Evolutionary conservation across 202 grass and related monocot genomes (phyloP).

Genomic region (Zoysia matrella): DNA sequence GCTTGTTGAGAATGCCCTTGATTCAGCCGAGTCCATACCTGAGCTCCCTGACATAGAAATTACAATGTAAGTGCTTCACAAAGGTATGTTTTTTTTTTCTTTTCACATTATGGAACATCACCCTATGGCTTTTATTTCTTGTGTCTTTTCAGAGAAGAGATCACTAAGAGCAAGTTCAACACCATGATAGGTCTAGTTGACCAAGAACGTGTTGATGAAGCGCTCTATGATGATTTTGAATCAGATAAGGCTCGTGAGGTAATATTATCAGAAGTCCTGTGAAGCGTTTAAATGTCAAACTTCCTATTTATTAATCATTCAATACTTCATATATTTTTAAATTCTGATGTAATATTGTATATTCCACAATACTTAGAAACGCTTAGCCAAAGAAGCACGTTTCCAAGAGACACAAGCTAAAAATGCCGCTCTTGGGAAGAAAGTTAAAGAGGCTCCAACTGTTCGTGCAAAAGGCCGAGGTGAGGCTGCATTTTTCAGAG

Average conservation of each 20-base stretch:
- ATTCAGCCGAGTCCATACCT: slow-evolving; percentile 95
- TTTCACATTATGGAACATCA: slow-evolving; percentile 15
- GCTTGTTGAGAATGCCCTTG: slow-evolving; percentile 95
- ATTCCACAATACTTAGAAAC: slow-evolving; percentile 61
- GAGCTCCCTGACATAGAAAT: slow-evolving; percentile 79
- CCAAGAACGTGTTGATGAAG: slow-evolving; percentile 81
- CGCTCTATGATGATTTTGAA: slow-evolving; percentile 98
- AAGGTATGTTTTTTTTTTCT: slow-evolving; percentile 4
- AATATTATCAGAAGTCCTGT: slow-evolving; percentile 9
- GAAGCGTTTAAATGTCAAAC: neutral
- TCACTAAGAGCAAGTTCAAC: slow-evolving; percentile 91
- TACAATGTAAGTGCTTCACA: slow-evolving; percentile 60
- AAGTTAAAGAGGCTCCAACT: slow-evolving; percentile 74
- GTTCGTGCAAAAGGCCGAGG: slow-evolving; percentile 71
- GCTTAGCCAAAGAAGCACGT: slow-evolving; percentile 92
- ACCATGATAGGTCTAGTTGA: slow-evolving; percentile 96
- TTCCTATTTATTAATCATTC: neutral
- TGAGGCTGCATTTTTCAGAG: slow-evolving; percentile 90
- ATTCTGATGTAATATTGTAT: slow-evolving; percentile 16
- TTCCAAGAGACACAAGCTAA: slow-evolving; percentile 90
- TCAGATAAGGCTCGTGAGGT: slow-evolving; percentile 94
- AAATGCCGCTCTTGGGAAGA: slow-evolving; percentile 78
- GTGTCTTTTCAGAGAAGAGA: slow-evolving; percentile 79
- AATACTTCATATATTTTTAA: slow-evolving; percentile 16
- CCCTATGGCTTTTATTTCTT: slow-evolving; percentile 8